A percentile compares a stretch with the other conserved stretches of the same genome.
phyloP scores from a whole-genome alignment of 768 basidiomycete species.

The Termitomyces sp. region DNA sequence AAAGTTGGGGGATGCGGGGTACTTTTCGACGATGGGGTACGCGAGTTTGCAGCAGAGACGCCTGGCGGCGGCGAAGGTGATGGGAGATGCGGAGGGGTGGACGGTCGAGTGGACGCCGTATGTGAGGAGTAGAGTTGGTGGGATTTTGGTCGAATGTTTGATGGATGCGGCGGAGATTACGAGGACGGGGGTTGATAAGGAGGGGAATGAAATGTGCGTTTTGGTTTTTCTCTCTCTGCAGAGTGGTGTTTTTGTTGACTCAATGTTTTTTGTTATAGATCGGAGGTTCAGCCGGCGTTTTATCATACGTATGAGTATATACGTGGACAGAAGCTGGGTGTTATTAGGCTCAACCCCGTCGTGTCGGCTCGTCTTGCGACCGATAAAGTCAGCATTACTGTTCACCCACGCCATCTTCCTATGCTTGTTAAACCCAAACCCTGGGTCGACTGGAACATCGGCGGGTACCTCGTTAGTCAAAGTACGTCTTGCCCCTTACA shows the following conservation, averaged over 20 bases:
- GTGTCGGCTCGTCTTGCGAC: slow-evolving; percentile 75
- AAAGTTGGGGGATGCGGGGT: slow-evolving; percentile 32
- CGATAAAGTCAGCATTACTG: slow-evolving; percentile 62
- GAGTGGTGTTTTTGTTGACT: background rate
- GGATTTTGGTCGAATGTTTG: slow-evolving; percentile 76
- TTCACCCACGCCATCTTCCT: slow-evolving; percentile 92
- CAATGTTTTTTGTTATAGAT: slow-evolving; percentile 33
- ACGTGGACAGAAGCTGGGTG: slow-evolving; percentile 92
- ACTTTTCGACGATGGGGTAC: slow-evolving; percentile 62
- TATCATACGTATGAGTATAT: slow-evolving; percentile 89
- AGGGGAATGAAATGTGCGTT: slow-evolving; percentile 60
- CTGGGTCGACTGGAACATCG: slow-evolving; percentile 74
- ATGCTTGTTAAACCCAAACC: slow-evolving; percentile 92
- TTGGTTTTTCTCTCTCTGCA: background rate
- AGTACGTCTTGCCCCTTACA: slow-evolving; percentile 41
- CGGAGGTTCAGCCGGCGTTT: slow-evolving; percentile 87
- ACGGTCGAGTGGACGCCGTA: slow-evolving; percentile 80
- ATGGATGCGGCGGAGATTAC: slow-evolving; percentile 82
- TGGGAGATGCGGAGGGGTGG: slow-evolving; percentile 68
- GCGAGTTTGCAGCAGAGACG: slow-evolving; percentile 59
- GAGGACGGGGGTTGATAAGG: slow-evolving; percentile 53
- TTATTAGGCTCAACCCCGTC: slow-evolving; percentile 81
- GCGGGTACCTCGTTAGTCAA: slow-evolving; percentile 80
- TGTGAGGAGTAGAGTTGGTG: slow-evolving; percentile 74
- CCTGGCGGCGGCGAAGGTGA: slow-evolving; percentile 59